phyloP scores from a whole-genome alignment of 805 yeast species.

The Lipomyces kockii region DNA sequence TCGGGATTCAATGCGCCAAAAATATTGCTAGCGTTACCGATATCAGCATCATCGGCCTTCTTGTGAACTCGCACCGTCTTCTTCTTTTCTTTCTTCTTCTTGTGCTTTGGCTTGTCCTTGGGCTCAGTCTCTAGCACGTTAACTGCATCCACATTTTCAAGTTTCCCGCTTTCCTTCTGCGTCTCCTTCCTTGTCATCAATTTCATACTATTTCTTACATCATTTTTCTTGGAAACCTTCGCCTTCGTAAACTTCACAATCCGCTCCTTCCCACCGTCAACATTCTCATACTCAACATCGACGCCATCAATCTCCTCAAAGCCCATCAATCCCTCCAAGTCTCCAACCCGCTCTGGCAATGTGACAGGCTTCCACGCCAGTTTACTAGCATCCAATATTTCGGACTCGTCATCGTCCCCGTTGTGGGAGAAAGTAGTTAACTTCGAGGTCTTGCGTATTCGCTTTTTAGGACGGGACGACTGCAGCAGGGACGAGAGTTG shows the following conservation, averaged over 20 bases:
- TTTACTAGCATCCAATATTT: constrained; percentile 20
- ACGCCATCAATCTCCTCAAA: constrained; percentile 95
- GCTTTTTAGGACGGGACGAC: background rate
- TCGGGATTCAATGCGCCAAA: constrained; percentile 35
- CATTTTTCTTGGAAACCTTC: constrained; percentile 49
- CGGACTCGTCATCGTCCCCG: background rate
- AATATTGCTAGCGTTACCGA: constrained; percentile 29
- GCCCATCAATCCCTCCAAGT: constrained; percentile 89
- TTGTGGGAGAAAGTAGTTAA: background rate
- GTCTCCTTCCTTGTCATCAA: constrained; percentile 24
- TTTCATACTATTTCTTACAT: constrained; percentile 34
- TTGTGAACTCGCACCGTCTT: constrained; percentile 14
- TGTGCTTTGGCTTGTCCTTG: constrained; percentile 15
- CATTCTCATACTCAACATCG: constrained; percentile 73
- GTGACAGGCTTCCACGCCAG: constrained; percentile 76
- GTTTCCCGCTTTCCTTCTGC: constrained; percentile 40
- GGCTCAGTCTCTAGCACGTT: constrained; percentile 19
- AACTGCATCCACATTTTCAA: constrained; percentile 20
- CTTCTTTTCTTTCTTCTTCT: constrained; percentile 15
- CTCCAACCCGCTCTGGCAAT: constrained; percentile 81
- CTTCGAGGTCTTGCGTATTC: background rate
- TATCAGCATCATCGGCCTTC: background rate
- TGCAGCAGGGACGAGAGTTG: background rate
- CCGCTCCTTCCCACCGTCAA: constrained; percentile 48
- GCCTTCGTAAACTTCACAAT: constrained; percentile 31